Evolutionary conservation across 1,139 yeast species (phyloP), one percentile per base, ranked within the genome.

Genomic region (Geotrichum fermentans): DNA sequence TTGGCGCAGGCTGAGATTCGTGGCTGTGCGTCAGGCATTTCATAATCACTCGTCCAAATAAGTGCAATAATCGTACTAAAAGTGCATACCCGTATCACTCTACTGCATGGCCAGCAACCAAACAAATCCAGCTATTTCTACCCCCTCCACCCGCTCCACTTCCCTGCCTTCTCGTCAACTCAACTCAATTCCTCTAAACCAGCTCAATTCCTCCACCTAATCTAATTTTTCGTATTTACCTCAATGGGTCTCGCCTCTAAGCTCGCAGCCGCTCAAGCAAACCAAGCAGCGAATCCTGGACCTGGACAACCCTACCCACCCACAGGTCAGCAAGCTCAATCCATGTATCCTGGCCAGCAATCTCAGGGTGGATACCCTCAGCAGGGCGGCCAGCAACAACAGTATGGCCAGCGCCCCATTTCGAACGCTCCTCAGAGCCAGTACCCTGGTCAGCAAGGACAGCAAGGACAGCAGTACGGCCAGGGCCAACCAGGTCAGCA

Each of bases 201-300:
- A 28, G 16, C 22, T 18, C 34, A 26, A n/a, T 16, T 39, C 36
- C 10, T 18, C 20, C 13, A 28, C 8, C 13, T 13, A n/a, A n/a
- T n/a, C n/a, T n/a, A n/a, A n/a, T n/a, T n/a, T n/a, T n/a, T n/a
- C n/a, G n/a, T n/a, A n/a, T n/a, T n/a, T n/a, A n/a, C n/a, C n/a
- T n/a, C 11, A 41, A 51, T 51, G 54, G 54, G 54, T 30, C 44
- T 51, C 14, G 54, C 54, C 32, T 47, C 51, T 45, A 51, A 51
- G 45, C 36, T 51, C 29, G 45, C 46, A 13, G 50, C 54, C 28
- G 40, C 55, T 34, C 52, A 49, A 24, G 50, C 45, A 18, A 33
- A 35, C 26, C 44, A 29, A 36, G 50, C 49, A 11, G 49, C 43
- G 18, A 52, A 38, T n/a, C 41, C 39, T 18, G 47, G 39, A 3